A percentile compares a stretch with the other conserved stretches of the same genome.
phyloP scores from a whole-genome alignment of 495 filamentous ascomycete genomes.

The Lophiotrema nucula region DNA sequence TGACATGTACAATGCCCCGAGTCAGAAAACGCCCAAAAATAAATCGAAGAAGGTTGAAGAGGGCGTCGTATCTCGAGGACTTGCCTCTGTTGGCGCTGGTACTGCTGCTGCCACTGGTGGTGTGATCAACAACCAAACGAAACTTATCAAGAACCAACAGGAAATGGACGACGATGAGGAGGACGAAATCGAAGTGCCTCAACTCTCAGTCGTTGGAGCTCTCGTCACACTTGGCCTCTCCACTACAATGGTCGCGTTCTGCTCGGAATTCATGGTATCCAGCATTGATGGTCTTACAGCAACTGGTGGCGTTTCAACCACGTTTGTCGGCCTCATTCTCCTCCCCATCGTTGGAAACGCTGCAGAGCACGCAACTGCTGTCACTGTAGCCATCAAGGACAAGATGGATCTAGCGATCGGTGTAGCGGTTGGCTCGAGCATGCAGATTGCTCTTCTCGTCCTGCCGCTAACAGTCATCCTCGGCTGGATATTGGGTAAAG shows the following conservation, averaged over 20 bases:
- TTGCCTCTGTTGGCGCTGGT: slow-evolving; percentile 61
- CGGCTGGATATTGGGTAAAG: slow-evolving; percentile 75
- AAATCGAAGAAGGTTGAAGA: slow-evolving; percentile 51
- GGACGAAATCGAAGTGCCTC: slow-evolving; percentile 65
- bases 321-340: slow-evolving; percentile 92
- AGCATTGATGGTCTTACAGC: slow-evolving; percentile 69
- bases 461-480: slow-evolving; percentile 88
- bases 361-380: slow-evolving; percentile 93
- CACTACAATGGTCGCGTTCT: slow-evolving; percentile 80
- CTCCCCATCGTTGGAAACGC: slow-evolving; percentile 98
- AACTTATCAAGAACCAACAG: slow-evolving; percentile 42
- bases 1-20: slow-evolving; percentile 48
- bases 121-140: slow-evolving; percentile 44
- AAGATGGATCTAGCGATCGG: slow-evolving; percentile 99
- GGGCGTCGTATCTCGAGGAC: slow-evolving; percentile 57
- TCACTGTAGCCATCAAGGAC: slow-evolving; percentile 85
- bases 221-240: slow-evolving; percentile 65
- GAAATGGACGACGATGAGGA: slow-evolving; percentile 50
- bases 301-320: slow-evolving; percentile 64
- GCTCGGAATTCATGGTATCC: slow-evolving; percentile 86
- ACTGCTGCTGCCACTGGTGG: slow-evolving; percentile 46
- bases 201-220: slow-evolving; percentile 67
- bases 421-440: slow-evolving; percentile 87
- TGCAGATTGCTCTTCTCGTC: slow-evolving; percentile 92
- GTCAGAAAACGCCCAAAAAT: slow-evolving; percentile 61